Base-by-base conservation (phyloP, 1,139 yeast species). In the Eremothecium gossypii region DNA sequence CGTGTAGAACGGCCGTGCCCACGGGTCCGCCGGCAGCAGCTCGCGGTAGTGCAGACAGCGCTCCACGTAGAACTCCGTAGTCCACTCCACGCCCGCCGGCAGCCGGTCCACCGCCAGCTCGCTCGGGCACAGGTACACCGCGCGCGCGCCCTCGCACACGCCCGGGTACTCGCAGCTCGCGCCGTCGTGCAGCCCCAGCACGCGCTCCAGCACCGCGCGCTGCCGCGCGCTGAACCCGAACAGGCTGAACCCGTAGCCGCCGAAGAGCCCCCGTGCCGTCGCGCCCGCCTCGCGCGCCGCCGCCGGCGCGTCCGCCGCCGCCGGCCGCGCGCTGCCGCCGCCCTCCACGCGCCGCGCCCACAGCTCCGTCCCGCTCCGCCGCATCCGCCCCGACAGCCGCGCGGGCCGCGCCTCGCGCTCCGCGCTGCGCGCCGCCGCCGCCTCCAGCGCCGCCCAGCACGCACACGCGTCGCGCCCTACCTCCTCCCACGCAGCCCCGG, bases 31-130 rank as follows among this genome's bases (percentile, higher is more conserved):
- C 8, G 38, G 52, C 9, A 67, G 62, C 4, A 80, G 55, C 40
- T 64, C 63, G 36, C 74, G 72, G 53, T 82, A 81, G 59, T 73
- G 81, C 28, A 87, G 66, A 28, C 85, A 74, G 46, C 96, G 63
- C 60, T 89, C 97, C 26, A 89, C 65, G 52, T 83, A 81, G 89
- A 95, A 86, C 61, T 89, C 96, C 1, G 95, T 82, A 2, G 77
- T 74, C 2, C 41, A 37, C 20, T 32, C 27, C 7, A 23, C 28
- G 30, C 36, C 35, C 7, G 20, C 14, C 8, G 45, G 45, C 3
- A 41, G 28, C 4, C 26, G n/a, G 7, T 23, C 23, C 8, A 39
- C 30, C 7, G 30, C 32, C 8, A 23, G 11, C 8, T 33, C 36
- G 29, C 49, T 46, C n/a, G 42, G 39, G 28, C 39, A 39, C 10